phyloP scores from a whole-genome alignment of 2,329 filamentous ascomycete species.

The Cladosporium sp. region DNA sequence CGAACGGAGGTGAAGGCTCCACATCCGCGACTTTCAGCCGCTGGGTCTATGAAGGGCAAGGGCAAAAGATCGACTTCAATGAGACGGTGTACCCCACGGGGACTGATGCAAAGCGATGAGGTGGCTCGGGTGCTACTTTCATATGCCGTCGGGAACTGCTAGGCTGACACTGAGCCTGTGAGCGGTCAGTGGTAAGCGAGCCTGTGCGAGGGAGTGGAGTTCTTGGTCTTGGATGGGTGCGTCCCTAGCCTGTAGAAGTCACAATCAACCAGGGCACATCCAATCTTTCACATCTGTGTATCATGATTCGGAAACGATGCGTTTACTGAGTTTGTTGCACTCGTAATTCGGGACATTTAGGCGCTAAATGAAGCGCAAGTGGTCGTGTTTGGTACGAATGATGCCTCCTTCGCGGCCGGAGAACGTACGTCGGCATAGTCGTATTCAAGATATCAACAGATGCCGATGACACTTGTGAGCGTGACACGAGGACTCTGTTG shows the following conservation, averaged over 20 bases:
- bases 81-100: conserved; percentile 12
- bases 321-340: background rate
- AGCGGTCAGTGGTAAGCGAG: background rate
- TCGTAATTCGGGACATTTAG: background rate
- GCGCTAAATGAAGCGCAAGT: background rate
- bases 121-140: background rate
- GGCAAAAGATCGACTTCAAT: conserved; percentile 19
- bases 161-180: too few relatives aligned
- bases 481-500: background rate
- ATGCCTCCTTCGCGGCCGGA: background rate
- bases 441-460: background rate
- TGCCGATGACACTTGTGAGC: background rate
- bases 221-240: background rate
- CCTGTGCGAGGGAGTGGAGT: background rate
- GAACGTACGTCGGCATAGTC: background rate
- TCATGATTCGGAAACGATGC: background rate
- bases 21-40: conserved; percentile 12
- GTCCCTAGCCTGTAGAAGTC: background rate
- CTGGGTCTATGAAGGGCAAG: conserved; percentile 18
- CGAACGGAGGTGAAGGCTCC: conserved; percentile 13
- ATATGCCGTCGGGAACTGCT: background rate
- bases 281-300: background rate
- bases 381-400: background rate
- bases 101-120: background rate
- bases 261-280: background rate